Evolutionary conservation across 129 eudicot genomes (phyloP), one percentile per base, ranked within the genome.

Genomic region (Chrysanthemum seticuspe): DNA sequence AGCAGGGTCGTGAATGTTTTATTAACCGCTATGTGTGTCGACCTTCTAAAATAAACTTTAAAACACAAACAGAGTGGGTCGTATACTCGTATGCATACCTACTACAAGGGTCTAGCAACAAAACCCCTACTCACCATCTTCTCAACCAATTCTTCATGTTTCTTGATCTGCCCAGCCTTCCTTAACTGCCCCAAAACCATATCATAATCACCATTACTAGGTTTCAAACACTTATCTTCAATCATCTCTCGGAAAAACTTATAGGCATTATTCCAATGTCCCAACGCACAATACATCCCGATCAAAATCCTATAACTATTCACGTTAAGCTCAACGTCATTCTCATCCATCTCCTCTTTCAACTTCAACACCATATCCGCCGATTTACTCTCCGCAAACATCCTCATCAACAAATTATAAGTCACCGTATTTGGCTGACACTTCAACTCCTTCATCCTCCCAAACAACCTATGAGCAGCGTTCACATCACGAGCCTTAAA

Each of bases 91-190:
- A 14, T 6, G 5, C 27, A 6, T 56, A n/a, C 62, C 27, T 16
- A 56, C 62, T 16, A 56, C 62, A 91, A 70, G 60, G 96, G 96
- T 21, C 93, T 85, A 44, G 75, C 67, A 13, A 75, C 87, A 72
- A 94, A 94, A 47, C 97, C 98, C 78, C 87, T 78, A 36, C 68
- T 79, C 48, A 88, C 81, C 98, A 94, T 90, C 75, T 87, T 94
- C 85, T 88, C 93, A 58, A 90, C 95, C 88, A 94, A 74, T 73
- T 94, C 98, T 79, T 88, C 97, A n/a, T 94, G 98, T 73, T 90
- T 86, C 85, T 90, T 90, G 50, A 94, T 71, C 84, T 94, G 96
- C 63, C 89, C 98, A 0, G 97, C 92, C 13, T 84, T 87, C 79
- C 96, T 87, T 78, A 94, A 76, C 83, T 71, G 86, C 76, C 71